Evolutionary conservation across 2,329 filamentous ascomycete genomes (phyloP).

Genomic region (Chrysoporthe deuterocubensis): DNA sequence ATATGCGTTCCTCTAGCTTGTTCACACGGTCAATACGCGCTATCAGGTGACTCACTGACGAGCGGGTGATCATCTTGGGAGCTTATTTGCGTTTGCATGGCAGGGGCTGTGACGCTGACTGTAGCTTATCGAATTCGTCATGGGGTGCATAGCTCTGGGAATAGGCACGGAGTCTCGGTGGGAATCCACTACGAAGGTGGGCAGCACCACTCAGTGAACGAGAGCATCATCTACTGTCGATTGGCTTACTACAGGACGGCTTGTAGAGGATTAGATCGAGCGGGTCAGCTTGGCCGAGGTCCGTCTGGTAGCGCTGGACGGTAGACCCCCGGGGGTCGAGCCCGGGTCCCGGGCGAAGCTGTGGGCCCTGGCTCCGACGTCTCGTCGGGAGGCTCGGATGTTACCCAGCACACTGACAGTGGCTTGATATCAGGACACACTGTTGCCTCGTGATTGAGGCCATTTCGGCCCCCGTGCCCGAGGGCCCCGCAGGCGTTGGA

Average conservation of each 20-base stretch:
- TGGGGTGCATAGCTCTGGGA: not conserved
- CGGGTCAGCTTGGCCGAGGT: not conserved
- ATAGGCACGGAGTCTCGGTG: not conserved
- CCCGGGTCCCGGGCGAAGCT: not conserved
- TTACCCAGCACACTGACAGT: not conserved
- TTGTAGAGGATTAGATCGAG: not conserved
- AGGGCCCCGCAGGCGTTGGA: not conserved
- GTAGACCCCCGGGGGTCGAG: not conserved
- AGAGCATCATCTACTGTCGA: not conserved
- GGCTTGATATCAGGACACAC: not conserved
- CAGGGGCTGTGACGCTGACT: not conserved
- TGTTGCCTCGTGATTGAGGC: not conserved
- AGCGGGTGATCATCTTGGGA: not conserved
- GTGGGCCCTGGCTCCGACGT: not conserved
- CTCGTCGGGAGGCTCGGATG: not conserved
- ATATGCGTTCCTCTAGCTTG: not conserved
- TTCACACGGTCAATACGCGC: slow-evolving; percentile 11
- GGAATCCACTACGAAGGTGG: not conserved
- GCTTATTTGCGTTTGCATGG: not conserved
- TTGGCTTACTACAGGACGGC: not conserved
- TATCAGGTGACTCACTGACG: slow-evolving; percentile 20
- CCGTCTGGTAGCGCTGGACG: not conserved
- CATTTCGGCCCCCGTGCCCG: not conserved
- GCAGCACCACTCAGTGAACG: too few species aligned
- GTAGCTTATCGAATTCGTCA: not conserved